A percentile compares a stretch with the other conserved stretches of the same genome.
Conservation (phyloP, 2,329 filamentous ascomycete genomes). For the Curvularia sp. region DNA sequence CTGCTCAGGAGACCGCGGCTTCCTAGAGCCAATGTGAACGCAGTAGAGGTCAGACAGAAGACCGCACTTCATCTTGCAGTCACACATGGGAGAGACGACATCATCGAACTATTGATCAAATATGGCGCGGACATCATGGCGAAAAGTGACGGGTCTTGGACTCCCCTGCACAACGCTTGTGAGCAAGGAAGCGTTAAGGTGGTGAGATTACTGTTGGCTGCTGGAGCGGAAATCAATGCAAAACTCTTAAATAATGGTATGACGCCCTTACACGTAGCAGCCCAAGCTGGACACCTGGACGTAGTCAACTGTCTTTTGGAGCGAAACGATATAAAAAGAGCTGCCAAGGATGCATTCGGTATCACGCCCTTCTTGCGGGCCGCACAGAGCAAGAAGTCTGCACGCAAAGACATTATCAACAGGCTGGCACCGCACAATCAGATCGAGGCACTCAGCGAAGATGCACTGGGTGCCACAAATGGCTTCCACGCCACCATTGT, state of each 20-base stretch:
- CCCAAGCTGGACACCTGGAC: conserved; percentile 45
- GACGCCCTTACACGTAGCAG: conserved; percentile 51
- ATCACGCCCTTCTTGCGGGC: conserved; percentile 55
- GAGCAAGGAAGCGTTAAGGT: conserved; percentile 44
- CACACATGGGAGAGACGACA: conserved; percentile 47
- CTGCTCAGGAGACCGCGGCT: conserved; percentile 50
- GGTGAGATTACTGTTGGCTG: conserved; percentile 38
- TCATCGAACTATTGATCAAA: conserved; percentile 43
- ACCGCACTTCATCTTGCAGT: conserved; percentile 48
- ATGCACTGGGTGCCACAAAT: conserved; percentile 46
- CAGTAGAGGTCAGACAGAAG: conserved; percentile 46
- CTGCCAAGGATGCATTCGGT: conserved; percentile 54
- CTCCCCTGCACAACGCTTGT: conserved; percentile 47
- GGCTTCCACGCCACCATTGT: conserved; percentile 52
- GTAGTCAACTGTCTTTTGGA: conserved; percentile 50
- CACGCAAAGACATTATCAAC: conserved; percentile 52
- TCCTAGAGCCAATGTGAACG: conserved; percentile 44
- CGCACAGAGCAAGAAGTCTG: conserved; percentile 46
- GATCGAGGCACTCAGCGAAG: conserved; percentile 47
- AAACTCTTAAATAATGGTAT: conserved; percentile 44
- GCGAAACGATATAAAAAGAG: conserved; percentile 46
- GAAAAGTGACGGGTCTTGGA: conserved; percentile 47
- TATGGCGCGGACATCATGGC: conserved; percentile 45
- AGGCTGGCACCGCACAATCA: conserved; percentile 53
- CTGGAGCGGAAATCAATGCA: conserved; percentile 46